A percentile compares a stretch with the other conserved stretches of the same genome.
Conservation (phyloP, 2,329 filamentous ascomycete genomes). For the Drechslerella dactyloides region DNA sequence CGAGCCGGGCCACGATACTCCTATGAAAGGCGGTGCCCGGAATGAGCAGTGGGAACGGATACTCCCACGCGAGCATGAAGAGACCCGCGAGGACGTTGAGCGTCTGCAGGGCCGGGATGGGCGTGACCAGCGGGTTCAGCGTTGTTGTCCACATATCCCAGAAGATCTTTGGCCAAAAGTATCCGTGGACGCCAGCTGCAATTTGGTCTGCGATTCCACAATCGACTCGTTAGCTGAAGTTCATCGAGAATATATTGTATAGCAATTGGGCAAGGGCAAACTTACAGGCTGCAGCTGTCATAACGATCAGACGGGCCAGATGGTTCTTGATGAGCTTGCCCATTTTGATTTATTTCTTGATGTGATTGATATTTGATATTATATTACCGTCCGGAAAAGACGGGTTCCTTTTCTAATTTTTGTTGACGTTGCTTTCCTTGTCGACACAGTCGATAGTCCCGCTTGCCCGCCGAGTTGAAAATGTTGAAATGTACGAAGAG, state of each 20-base stretch:
- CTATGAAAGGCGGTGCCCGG: conserved; percentile 81
- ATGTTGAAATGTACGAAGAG: conserved; percentile 3
- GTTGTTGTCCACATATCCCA: conserved; percentile 95
- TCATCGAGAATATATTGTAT: conserved; percentile 21
- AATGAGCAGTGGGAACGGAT: conserved; percentile 75
- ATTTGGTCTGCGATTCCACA: conserved; percentile 80
- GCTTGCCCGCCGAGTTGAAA: conserved; percentile 15
- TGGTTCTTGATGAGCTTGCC: conserved; percentile 99
- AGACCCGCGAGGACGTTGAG: conserved; percentile 86
- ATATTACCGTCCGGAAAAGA: too few relatives aligned
- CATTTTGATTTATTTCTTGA: conserved; percentile 65
- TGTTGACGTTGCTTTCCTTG: conserved; percentile 23
- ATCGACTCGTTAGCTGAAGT: conserved; percentile 43
- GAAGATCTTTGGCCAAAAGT: conserved; percentile 99
- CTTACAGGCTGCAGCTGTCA: conserved; percentile 73
- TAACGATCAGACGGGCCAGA: conserved; percentile 91
- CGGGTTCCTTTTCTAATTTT: too few relatives aligned
- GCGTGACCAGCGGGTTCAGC: conserved; percentile 83
- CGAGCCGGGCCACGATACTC: conserved; percentile 83
- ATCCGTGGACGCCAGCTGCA: conserved; percentile 78
- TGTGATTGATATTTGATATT: too few relatives aligned
- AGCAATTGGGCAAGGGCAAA: conserved; percentile 38
- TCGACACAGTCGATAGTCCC: conserved; percentile 2
- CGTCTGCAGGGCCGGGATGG: conserved; percentile 84
- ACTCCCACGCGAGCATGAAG: conserved; percentile 83